Evolutionary conservation across 2,329 filamentous ascomycete species (phyloP).

Genomic region (Aurifilum marmelostoma): DNA sequence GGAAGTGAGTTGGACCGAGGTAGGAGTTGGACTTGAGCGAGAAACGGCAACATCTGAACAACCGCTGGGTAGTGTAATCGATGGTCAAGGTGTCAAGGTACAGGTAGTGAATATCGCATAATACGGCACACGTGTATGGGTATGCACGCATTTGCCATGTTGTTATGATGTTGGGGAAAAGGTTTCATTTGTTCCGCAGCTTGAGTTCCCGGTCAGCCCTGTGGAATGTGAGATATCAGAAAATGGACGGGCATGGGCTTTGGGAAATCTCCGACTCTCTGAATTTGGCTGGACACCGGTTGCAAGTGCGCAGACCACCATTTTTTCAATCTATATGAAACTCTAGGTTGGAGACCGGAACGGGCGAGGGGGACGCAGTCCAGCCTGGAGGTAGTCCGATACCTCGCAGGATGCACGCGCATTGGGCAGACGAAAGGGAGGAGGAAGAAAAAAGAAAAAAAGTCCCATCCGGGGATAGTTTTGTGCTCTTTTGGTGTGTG

Average conservation of each 20-base stretch:
- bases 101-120: not conserved
- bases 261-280: conserved; percentile 8
- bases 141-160: not conserved
- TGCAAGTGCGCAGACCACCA: not conserved
- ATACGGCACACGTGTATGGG: too few species aligned
- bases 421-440: not conserved
- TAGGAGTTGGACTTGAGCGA: not conserved
- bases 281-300: not conserved
- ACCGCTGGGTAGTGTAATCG: not conserved
- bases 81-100: not conserved
- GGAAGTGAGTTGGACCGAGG: not conserved
- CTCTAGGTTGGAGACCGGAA: conserved; percentile 2
- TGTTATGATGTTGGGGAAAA: not conserved
- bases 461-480: not conserved
- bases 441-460: too few species aligned
- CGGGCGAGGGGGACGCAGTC: not conserved
- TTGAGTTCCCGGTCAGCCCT: not conserved
- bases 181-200: not conserved
- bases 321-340: conserved; percentile 17
- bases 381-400: not conserved
- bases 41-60: not conserved
- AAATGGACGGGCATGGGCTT: not conserved
- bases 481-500: not conserved
- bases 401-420: not conserved
- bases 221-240: conserved; percentile 10